Evolutionary conservation across 176 grass and related monocot genomes (phyloP), one percentile per base, ranked within the genome.

Genomic region (Elaeis guineensis): DNA sequence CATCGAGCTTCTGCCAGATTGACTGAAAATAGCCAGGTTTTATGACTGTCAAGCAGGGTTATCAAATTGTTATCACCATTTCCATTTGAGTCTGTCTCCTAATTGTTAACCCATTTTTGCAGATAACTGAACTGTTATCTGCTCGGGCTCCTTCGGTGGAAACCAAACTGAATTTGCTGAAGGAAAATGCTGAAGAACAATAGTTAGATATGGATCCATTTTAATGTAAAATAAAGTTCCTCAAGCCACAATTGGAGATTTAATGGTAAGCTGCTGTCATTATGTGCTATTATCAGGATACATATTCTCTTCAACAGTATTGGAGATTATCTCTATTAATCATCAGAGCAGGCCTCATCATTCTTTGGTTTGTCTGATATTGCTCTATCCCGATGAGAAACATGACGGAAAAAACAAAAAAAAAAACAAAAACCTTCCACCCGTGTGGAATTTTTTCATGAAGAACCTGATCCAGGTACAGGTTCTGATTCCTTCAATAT

Each of bases 111-210:
- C 16, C 14, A 23, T 23, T 23, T 23, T 59, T 89, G 69, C 79
- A 98, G 93, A 77, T 89, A 76, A 92, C 92, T 69, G 93, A 98
- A 87, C 62, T 98, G 19, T 78, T 98, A 65, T 98, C 93, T 24
- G 77, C 92, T 58, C 81, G 87, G 30, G 69, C 87, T 67, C 81
- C 87, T 18, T 76, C 76, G 6, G 66, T 80, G 25, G 93, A 98
- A 5, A 22, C 60, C 73, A 98, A 98, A 66, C 69, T 98, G 64
- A 98, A 86, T 59, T 81, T 98, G 19, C 72, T 98, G 52, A 98
- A 98, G 64, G 93, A 98, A 74, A 92, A 92, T 12, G 93, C 93
- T 32, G 87, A 92, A 76, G 84, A 98, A 65, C 84, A 98, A 68
- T 81, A 82, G 55, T 58, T 97, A 70, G 87, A 97, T 81, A 92